Evolutionary conservation across 306 rosid species (phyloP).

Genomic region (Rosa lucieae): DNA sequence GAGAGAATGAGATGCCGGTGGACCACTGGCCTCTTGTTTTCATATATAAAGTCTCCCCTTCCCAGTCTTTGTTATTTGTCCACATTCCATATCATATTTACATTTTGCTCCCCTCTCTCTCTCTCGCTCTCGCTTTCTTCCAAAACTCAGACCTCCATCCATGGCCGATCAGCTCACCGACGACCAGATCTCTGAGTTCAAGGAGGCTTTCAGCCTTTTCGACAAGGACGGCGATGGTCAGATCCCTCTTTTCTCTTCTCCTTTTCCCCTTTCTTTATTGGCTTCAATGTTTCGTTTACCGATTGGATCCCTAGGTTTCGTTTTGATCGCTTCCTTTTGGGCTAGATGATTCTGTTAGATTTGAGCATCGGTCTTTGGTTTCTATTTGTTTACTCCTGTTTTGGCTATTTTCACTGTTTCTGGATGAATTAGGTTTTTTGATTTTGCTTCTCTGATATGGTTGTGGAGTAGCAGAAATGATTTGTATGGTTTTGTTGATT

Average conservation of each 20-base stretch:
- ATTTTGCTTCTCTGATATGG: neutral
- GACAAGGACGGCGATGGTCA: constrained; percentile 16
- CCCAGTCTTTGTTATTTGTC: neutral
- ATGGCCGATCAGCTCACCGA: constrained; percentile 15
- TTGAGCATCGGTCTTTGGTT: neutral
- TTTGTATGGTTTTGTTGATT: neutral
- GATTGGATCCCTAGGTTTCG: neutral
- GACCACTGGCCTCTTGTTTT: neutral
- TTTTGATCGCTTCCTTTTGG: neutral
- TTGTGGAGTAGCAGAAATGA: neutral
- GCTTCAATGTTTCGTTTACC: neutral
- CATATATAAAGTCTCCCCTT: neutral
- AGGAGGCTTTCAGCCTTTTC: constrained; percentile 10
- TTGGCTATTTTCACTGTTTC: neutral
- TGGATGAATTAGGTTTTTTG: neutral
- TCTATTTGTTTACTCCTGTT: neutral
- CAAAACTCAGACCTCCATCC: neutral
- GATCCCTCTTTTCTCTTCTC: neutral
- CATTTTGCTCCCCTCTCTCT: neutral
- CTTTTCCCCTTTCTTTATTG: neutral
- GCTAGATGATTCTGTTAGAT: neutral
- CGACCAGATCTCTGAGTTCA: constrained; percentile 14
- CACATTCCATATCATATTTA: neutral
- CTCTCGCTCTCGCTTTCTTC: neutral
- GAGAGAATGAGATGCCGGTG: neutral